phyloP scores from a whole-genome alignment of 2,329 filamentous ascomycete species.

The Aspergillus sp. region DNA sequence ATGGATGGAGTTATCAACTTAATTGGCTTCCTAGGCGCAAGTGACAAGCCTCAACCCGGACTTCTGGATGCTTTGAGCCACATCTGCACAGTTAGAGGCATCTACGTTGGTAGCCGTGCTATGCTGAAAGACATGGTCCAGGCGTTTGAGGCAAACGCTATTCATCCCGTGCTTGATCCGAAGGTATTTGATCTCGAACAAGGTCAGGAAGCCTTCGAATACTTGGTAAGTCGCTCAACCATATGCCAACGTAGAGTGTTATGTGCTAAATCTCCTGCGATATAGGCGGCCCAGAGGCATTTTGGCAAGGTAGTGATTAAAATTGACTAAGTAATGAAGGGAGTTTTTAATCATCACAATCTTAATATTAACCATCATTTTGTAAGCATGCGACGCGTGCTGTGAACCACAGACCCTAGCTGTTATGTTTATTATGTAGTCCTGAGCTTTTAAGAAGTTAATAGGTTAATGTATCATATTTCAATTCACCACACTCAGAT shows the following conservation, averaged over 20 bases:
- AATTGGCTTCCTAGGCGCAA: constrained; percentile 55
- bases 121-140: constrained; percentile 57
- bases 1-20: constrained; percentile 53
- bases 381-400: no score
- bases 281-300: constrained; percentile 47
- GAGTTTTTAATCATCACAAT: no score
- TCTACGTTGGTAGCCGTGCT: constrained; percentile 52
- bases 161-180: constrained; percentile 56
- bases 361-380: no score
- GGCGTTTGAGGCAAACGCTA: constrained; percentile 55
- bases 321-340: constrained; percentile 21
- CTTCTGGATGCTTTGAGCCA: constrained; percentile 48
- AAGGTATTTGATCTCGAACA: constrained; percentile 52
- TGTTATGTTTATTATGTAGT: no score
- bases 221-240: constrained; percentile 40
- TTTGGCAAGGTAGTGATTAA: constrained; percentile 53
- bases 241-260: not conserved
- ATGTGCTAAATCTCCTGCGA: constrained; percentile 15
- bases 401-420: no score
- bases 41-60: constrained; percentile 43
- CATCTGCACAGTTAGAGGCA: constrained; percentile 53
- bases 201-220: constrained; percentile 51
- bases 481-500: no score
- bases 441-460: no score
- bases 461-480: no score